A percentile compares a stretch with the other conserved stretches of the same genome.
Conservation (phyloP, 2,329 filamentous ascomycete species). For the Rhinocladiella similis region DNA sequence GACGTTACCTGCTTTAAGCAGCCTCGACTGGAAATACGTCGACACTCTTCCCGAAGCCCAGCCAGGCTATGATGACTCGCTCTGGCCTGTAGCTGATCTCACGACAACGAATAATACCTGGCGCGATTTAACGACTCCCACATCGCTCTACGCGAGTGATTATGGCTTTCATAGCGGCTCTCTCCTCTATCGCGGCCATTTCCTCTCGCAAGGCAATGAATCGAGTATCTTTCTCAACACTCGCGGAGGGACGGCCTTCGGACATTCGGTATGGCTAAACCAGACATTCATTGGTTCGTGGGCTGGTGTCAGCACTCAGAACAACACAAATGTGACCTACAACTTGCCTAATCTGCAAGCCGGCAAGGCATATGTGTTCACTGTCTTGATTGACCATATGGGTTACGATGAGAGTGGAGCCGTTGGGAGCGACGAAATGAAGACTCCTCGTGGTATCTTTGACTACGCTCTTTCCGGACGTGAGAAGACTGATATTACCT, state of each 20-base stretch:
- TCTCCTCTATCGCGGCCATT: conserved; percentile 69
- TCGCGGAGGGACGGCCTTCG: conserved; percentile 68
- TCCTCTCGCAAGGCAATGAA: conserved; percentile 58
- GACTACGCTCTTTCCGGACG: conserved; percentile 43
- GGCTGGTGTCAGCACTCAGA: conserved; percentile 54
- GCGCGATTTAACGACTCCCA: conserved; percentile 57
- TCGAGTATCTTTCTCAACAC: conserved; percentile 58
- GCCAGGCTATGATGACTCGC: conserved; percentile 64
- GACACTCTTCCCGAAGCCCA: conserved; percentile 71
- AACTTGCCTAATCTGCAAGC: conserved; percentile 51
- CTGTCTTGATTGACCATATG: conserved; percentile 71
- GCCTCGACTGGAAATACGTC: conserved; percentile 66
- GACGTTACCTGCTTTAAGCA: conserved; percentile 57
- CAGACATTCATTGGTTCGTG: conserved; percentile 64
- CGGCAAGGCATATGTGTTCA: conserved; percentile 61
- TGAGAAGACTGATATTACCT: conserved; percentile 40
- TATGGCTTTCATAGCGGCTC: conserved; percentile 73
- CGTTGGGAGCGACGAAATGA: conserved; percentile 62
- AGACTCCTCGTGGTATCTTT: conserved; percentile 59
- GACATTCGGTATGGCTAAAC: conserved; percentile 67
- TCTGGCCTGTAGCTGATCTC: conserved; percentile 63
- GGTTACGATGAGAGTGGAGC: conserved; percentile 68
- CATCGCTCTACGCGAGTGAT: conserved; percentile 67
- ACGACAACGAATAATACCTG: conserved; percentile 62
- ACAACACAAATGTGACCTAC: conserved; percentile 58